Conservation (phyloP, 768 basidiomycete species). For the Boletus eberwhitei region DNA sequence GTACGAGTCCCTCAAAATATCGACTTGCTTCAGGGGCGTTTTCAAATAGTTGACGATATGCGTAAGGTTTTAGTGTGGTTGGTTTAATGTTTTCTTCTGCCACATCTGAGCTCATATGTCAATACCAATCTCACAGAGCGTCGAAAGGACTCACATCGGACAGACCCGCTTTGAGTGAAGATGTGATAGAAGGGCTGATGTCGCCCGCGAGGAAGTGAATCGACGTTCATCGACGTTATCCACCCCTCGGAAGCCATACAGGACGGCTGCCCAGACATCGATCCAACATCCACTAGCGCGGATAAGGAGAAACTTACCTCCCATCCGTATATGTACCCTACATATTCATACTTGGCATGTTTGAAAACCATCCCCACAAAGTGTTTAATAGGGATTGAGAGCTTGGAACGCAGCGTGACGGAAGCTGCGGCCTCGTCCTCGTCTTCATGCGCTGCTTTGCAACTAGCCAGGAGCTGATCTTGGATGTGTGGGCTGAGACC, state of each 20-base stretch:
- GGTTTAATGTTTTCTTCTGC: slow-evolving; percentile 36
- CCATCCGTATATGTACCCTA: slow-evolving; percentile 48
- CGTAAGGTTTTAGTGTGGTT: slow-evolving; percentile 12
- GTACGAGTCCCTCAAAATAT: slow-evolving; percentile 36
- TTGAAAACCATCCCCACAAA: slow-evolving; percentile 50
- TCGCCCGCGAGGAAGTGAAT: slow-evolving; percentile 37
- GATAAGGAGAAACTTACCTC: slow-evolving; percentile 34
- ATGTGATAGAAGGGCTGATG: slow-evolving; percentile 51
- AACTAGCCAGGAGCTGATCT: slow-evolving; percentile 30
- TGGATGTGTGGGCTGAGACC: slow-evolving; percentile 24
- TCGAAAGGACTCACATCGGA: slow-evolving; percentile 34
- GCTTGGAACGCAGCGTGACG: slow-evolving; percentile 26
- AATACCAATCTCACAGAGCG: background rate
- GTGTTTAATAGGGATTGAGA: slow-evolving; percentile 30
- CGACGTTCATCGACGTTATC: slow-evolving; percentile 43
- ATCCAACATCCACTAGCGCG: background rate
- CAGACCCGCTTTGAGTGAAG: slow-evolving; percentile 33
- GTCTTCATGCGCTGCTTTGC: slow-evolving; percentile 28
- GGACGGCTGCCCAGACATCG: slow-evolving; percentile 16
- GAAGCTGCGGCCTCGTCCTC: slow-evolving; percentile 30
- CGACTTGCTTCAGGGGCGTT: slow-evolving; percentile 28
- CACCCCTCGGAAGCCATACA: slow-evolving; percentile 43
- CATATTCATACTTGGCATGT: slow-evolving; percentile 39
- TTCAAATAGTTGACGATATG: slow-evolving; percentile 23
- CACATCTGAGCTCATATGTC: slow-evolving; percentile 27